Base-by-base conservation (phyloP, 1,284 basidiomycete genomes). In the Ceratobasidium sp. region DNA sequence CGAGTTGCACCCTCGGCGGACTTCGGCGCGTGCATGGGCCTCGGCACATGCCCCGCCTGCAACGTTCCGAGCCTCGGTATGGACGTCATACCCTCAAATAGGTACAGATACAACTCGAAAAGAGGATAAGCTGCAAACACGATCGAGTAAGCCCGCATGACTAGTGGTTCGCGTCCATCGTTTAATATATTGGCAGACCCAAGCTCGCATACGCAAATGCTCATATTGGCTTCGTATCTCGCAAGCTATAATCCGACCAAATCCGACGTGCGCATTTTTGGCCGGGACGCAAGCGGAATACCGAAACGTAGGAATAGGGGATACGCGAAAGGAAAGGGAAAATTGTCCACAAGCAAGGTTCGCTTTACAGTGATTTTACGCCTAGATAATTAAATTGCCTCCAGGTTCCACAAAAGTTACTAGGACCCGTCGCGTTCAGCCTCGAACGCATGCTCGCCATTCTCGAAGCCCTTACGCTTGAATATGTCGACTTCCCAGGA, bases 161-260 rank as follows among this genome's bases (percentile, higher is more conserved):
- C 14, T 56, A 16, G 33, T 14, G 14, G 18, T 40, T 21, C 5
- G 36, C 42, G 6, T 30, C 11, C n/a, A 3, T n/a, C 4, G 6
- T 23, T 4, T 30, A 59, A 40, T 40, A 12, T 2, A n/a, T 23
- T 14, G 9, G 14, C 56, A 59, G 56, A 36, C 18, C 23, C 40
- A 25, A 60, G 67, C 36, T 60, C 67, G 67, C 58, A 71, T 60
- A 71, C 56, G 40, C 54, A 58, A 42, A 71, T 71, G 67, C 56
- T 96, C 21, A 81, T 96, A 12, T 80, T 96, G 8, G 92, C 94
- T 0, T 86, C 91, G 0, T 97, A 91, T 79, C 81, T 96, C 40
- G 94, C 94, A 1, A 93, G 91, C 56, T 92, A 91, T 73, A 97
- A 97, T 79, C 94, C 95, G 0, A 80, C 88, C 0, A 91, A 89